Conservation (phyloP, 164 flowering plant genomes). For the Echeveria elegans region DNA sequence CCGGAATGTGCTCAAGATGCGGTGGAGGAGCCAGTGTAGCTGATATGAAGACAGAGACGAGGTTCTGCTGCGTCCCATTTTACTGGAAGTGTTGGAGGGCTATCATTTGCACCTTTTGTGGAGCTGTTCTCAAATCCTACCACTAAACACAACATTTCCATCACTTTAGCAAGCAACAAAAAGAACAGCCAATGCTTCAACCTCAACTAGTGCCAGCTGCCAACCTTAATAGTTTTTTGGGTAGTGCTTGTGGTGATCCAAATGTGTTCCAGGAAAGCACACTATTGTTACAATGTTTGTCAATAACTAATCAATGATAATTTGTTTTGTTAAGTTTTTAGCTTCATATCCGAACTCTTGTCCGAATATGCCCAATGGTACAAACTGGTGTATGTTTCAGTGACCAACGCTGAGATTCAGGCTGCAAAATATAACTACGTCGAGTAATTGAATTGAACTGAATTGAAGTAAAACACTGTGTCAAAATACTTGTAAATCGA, state of each 20-base stretch:
- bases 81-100: slow-evolving; percentile 73
- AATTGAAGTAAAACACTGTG: too few relatives aligned
- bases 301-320: background rate
- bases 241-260: background rate
- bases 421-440: too few relatives aligned
- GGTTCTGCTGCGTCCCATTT: slow-evolving; percentile 66
- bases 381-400: too few relatives aligned
- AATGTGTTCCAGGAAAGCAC: background rate
- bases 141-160: slow-evolving; percentile 10
- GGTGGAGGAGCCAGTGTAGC: slow-evolving; percentile 76
- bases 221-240: background rate
- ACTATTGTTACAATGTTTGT: background rate
- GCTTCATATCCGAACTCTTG: too few relatives aligned
- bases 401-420: too few relatives aligned
- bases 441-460: too few relatives aligned
- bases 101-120: slow-evolving; percentile 71
- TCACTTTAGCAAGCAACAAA: too few relatives aligned
- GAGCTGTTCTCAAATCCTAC: slow-evolving; percentile 61
- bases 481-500: too few relatives aligned
- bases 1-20: slow-evolving; percentile 78
- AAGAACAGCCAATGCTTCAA: background rate
- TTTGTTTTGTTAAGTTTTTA: too few relatives aligned
- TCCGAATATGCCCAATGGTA: too few relatives aligned
- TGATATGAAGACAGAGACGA: slow-evolving; percentile 65
- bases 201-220: background rate